phyloP scores from a whole-genome alignment of 1,284 basidiomycete species.

The Ustilago nuda region DNA sequence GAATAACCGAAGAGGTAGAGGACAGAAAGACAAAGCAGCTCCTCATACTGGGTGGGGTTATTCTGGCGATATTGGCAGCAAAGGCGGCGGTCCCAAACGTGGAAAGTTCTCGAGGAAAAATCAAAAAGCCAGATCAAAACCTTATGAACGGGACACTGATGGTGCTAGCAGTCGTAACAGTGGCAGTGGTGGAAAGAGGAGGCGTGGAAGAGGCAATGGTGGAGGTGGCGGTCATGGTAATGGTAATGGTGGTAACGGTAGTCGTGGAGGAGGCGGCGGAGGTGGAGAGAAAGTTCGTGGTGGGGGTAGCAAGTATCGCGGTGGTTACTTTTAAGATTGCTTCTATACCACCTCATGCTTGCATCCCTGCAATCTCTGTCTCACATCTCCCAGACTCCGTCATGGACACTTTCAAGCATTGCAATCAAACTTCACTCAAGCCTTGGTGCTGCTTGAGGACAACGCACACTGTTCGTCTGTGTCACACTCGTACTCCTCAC shows the following conservation, averaged over 20 bases:
- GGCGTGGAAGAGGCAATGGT: neutral
- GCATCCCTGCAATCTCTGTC: neutral
- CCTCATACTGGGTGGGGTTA: constrained; percentile 30
- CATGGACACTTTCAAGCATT: neutral
- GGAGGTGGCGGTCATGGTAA: neutral
- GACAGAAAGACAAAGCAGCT: neutral
- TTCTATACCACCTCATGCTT: too few species aligned
- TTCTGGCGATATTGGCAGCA: constrained; percentile 14
- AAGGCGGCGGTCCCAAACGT: constrained; percentile 4
- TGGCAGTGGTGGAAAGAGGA: constrained; percentile 13
- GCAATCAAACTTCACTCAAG: neutral
- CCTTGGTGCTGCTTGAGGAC: neutral
- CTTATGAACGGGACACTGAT: neutral
- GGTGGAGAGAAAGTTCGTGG: constrained; percentile 32
- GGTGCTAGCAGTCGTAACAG: neutral
- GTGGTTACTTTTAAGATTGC: constrained; percentile 33
- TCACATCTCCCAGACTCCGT: neutral
- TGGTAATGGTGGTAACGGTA: neutral
- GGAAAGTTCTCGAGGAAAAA: constrained; percentile 17
- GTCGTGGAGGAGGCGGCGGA: constrained; percentile 6
- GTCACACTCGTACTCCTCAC: neutral
- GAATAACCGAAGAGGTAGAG: constrained; percentile 6
- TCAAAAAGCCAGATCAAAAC: neutral
- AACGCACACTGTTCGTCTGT: neutral
- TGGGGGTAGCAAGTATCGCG: constrained; percentile 49